Evolutionary conservation across 1,284 basidiomycete species (phyloP).

Genomic region (Ustilago trichophora): DNA sequence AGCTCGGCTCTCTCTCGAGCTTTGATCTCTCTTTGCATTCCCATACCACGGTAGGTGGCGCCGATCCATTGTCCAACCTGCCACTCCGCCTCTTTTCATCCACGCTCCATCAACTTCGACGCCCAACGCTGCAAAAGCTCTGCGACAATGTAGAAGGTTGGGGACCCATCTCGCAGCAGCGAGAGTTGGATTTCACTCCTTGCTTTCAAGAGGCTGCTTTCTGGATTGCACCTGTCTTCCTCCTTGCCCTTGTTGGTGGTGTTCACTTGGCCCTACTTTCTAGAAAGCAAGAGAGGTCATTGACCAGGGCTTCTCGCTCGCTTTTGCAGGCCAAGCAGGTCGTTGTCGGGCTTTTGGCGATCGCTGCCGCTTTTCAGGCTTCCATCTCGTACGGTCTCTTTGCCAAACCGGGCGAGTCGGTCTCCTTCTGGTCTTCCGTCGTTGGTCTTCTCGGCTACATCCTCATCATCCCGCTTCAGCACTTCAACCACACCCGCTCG

Average conservation of each 20-base stretch:
- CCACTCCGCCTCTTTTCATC: conserved; percentile 33
- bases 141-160: conserved; percentile 69
- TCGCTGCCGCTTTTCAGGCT: conserved; percentile 70
- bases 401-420: conserved; percentile 36
- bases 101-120: conserved; percentile 10
- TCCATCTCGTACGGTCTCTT: conserved; percentile 63
- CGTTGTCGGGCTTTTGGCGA: conserved; percentile 74
- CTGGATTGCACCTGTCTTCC: conserved; percentile 49
- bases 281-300: conserved; percentile 13
- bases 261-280: conserved; percentile 27
- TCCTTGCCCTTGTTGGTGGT: conserved; percentile 49
- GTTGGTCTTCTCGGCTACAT: conserved; percentile 44
- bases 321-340: conserved; percentile 55
- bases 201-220: conserved; percentile 78
- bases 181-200: conserved; percentile 80
- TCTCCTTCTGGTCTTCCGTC: conserved; percentile 40
- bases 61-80: conserved; percentile 24
- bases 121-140: conserved; percentile 7
- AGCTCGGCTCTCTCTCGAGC: conserved; percentile 21
- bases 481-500: conserved; percentile 79
- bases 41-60: conserved; percentile 10
- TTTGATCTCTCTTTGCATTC: conserved; percentile 23
- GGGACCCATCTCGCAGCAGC: conserved; percentile 72
- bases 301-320: conserved; percentile 40
- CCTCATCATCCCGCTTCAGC: conserved; percentile 59